Conservation (phyloP, 2,329 filamentous ascomycete genomes). For the Phialemoniopsis sp. region DNA sequence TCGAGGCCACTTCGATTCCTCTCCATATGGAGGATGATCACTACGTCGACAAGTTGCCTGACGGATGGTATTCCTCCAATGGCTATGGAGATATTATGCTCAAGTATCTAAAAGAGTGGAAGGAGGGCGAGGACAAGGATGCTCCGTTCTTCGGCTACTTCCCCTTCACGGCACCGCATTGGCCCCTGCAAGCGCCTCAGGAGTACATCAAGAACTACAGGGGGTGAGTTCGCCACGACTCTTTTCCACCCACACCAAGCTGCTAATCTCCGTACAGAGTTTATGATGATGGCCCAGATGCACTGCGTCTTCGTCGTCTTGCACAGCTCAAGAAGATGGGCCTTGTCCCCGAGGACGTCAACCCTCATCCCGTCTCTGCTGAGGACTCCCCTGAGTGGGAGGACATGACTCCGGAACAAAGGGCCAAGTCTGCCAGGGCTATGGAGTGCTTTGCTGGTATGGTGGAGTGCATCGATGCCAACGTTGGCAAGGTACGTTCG, state of each 20-base stretch:
- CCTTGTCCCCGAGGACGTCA: conserved; percentile 45
- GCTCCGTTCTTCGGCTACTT: conserved; percentile 53
- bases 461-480: conserved; percentile 55
- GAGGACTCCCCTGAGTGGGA: conserved; percentile 43
- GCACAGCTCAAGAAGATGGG: conserved; percentile 52
- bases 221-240: too few relatives aligned
- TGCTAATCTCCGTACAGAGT: conserved; percentile 27
- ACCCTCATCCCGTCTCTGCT: conserved; percentile 44
- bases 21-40: conserved; percentile 30
- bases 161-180: conserved; percentile 59
- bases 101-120: conserved; percentile 43
- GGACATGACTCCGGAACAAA: conserved; percentile 39
- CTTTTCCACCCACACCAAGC: too few relatives aligned
- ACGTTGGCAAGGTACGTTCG: conserved; percentile 45
- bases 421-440: conserved; percentile 40
- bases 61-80: conserved; percentile 49
- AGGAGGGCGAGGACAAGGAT: background rate
- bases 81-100: conserved; percentile 48
- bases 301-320: conserved; percentile 46
- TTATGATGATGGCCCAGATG: conserved; percentile 57
- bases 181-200: conserved; percentile 56
- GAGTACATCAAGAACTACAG: conserved; percentile 47
- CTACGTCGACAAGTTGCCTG: conserved; percentile 36
- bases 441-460: conserved; percentile 62
- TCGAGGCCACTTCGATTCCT: conserved; percentile 34